Percentiles rank a stretch among this genome's conserved stretches.
These are phyloP conservation scores for Hapsidospora chrysogenum DNA, from an alignment of 495 filamentous ascomycete genomes.

Conservation along the genomic window DNA sequence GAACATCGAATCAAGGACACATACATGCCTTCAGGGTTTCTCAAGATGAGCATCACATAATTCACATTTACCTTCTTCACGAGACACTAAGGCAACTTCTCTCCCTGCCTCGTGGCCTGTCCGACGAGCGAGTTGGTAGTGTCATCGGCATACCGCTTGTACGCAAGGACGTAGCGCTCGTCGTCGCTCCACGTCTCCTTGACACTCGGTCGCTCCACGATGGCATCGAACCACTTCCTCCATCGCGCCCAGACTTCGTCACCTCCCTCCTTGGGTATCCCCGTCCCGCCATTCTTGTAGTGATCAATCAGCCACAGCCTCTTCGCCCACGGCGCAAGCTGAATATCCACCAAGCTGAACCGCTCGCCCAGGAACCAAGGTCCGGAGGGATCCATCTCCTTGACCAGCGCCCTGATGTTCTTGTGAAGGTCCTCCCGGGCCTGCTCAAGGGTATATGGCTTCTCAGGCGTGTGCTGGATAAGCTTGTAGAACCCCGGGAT, in stretches of 20 bases:
- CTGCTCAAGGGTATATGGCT: constrained; percentile 24
- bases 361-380: constrained; percentile 46
- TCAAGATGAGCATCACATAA: no score
- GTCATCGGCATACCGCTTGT: constrained; percentile 55
- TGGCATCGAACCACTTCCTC: constrained; percentile 40
- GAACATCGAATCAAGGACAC: no score
- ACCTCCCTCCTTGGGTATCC: constrained; percentile 26
- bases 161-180: constrained; percentile 44
- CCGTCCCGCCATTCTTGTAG: constrained; percentile 44
- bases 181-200: constrained; percentile 44
- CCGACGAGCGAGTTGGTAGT: constrained; percentile 53
- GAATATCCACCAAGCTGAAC: constrained; percentile 43
- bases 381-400: constrained; percentile 38
- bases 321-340: constrained; percentile 49
- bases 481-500: constrained; percentile 48
- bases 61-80: no score
- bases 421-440: constrained; percentile 30
- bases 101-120: constrained; percentile 47
- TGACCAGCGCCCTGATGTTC: constrained; percentile 35
- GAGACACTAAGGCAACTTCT: constrained; percentile 46
- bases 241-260: constrained; percentile 40
- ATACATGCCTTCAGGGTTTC: not conserved
- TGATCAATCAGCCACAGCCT: constrained; percentile 54
- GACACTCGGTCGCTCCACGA: constrained; percentile 37
- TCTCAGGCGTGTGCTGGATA: constrained; percentile 40